phyloP scores from a whole-genome alignment of 83 land plant species.

The Isoetes engelmannii region DNA sequence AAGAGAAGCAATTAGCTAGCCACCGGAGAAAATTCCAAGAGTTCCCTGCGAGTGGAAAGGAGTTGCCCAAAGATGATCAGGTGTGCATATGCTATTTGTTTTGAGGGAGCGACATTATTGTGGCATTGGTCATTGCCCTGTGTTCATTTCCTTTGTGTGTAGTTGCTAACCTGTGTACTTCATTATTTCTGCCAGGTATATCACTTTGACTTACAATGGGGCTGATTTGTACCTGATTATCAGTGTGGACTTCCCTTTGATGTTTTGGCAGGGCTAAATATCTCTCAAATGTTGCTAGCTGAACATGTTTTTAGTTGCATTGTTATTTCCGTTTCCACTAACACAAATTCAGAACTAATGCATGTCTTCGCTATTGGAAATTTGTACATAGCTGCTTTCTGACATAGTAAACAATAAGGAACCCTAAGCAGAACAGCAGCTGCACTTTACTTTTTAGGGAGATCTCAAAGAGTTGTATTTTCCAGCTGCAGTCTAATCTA shows the following conservation, averaged over 20 bases:
- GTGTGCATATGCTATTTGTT: slow-evolving; percentile 24
- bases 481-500: slow-evolving; percentile 18
- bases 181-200: slow-evolving; percentile 56
- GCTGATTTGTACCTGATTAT: slow-evolving; percentile 38
- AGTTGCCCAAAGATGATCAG: slow-evolving; percentile 41
- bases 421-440: not conserved
- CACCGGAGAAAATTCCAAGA: slow-evolving; percentile 81
- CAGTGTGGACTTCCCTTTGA: slow-evolving; percentile 38
- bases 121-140: slow-evolving; percentile 8
- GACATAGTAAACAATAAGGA: not conserved
- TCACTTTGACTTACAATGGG: slow-evolving; percentile 70
- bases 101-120: not conserved
- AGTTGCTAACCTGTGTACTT: slow-evolving; percentile 33
- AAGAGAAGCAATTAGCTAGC: slow-evolving; percentile 29
- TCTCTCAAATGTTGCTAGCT: not conserved
- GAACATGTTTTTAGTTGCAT: not conserved
- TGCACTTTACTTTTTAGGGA: slow-evolving; percentile 22
- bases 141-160: not conserved
- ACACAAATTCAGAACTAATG: not conserved
- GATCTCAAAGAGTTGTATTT: slow-evolving; percentile 29
- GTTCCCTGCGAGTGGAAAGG: slow-evolving; percentile 44
- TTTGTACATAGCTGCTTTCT: slow-evolving; percentile 16
- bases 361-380: not conserved
- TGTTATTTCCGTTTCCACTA: slow-evolving; percentile 7
- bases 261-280: slow-evolving; percentile 46